phyloP scores from a whole-genome alignment of 2,329 filamentous ascomycete genomes.

The Pestalotiopsis sp. region DNA sequence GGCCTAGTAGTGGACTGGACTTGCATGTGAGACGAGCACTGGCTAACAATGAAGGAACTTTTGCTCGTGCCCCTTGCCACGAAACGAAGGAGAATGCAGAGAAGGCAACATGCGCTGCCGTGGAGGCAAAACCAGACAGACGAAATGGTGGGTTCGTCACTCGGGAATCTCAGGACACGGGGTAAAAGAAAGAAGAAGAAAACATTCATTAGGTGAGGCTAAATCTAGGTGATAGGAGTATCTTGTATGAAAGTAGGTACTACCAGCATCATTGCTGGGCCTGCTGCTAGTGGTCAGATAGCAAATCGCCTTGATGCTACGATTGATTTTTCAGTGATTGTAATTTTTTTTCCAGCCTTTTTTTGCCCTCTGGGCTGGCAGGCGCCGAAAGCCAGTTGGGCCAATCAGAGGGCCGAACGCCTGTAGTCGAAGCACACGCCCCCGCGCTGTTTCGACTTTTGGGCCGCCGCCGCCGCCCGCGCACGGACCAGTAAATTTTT shows the following conservation, averaged over 20 bases:
- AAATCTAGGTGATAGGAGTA: too few species aligned
- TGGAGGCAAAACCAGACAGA: too few species aligned
- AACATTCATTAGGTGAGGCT: too few species aligned
- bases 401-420: not conserved
- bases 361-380: slow-evolving; percentile 1
- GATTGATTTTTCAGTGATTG: not conserved
- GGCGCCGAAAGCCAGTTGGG: not conserved
- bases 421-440: not conserved
- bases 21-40: not conserved
- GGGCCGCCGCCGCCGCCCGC: not conserved
- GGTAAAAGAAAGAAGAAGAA: too few species aligned
- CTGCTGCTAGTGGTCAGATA: not conserved
- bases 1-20: not conserved
- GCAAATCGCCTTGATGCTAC: not conserved
- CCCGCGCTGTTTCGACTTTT: not conserved
- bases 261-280: not conserved
- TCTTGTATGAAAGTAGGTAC: not conserved
- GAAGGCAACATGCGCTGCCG: not conserved
- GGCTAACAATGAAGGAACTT: not conserved
- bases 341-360: not conserved
- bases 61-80: not conserved
- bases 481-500: slow-evolving; percentile 9
- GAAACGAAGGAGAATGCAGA: not conserved
- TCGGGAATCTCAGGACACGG: too few species aligned
- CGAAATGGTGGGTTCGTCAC: too few species aligned